Evolutionary conservation across 2,329 filamentous ascomycete species (phyloP).

Genomic region (Neonectria hederae): DNA sequence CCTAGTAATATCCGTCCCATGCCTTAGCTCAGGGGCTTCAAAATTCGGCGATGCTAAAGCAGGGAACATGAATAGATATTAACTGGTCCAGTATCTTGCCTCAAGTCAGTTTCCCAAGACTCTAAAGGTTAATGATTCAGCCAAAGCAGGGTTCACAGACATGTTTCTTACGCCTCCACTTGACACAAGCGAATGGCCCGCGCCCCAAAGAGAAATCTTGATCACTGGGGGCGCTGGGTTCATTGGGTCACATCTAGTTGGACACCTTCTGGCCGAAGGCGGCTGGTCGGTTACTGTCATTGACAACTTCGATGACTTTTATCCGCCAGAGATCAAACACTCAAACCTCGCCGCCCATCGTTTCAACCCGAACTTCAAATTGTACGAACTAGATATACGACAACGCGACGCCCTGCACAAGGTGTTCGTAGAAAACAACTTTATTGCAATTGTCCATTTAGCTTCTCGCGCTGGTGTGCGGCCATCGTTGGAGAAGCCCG

Average conservation of each 20-base stretch:
- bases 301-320: constrained; percentile 40
- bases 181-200: background rate
- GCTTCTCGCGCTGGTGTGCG: constrained; percentile 37
- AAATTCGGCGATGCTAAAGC: background rate
- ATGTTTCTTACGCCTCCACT: background rate
- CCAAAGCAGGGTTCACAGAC: no score
- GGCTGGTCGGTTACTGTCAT: constrained; percentile 34
- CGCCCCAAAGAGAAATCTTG: constrained; percentile 23
- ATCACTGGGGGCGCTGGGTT: constrained; percentile 41
- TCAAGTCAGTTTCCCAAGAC: no score
- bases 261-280: constrained; percentile 32
- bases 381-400: constrained; percentile 34
- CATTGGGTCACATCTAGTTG: constrained; percentile 40
- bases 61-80: background rate
- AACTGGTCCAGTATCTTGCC: background rate
- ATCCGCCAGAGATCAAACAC: constrained; percentile 33
- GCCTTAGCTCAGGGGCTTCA: background rate
- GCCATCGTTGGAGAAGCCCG: constrained; percentile 30
- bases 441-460: constrained; percentile 33
- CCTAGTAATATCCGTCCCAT: background rate
- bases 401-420: constrained; percentile 14
- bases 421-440: constrained; percentile 30
- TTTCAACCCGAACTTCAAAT: constrained; percentile 29
- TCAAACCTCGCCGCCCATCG: constrained; percentile 34
- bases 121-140: no score